Percentiles rank a stretch among this genome's conserved stretches.
Conservation (phyloP, 805 yeast genomes). For the Yamadazyma kitorensis region DNA sequence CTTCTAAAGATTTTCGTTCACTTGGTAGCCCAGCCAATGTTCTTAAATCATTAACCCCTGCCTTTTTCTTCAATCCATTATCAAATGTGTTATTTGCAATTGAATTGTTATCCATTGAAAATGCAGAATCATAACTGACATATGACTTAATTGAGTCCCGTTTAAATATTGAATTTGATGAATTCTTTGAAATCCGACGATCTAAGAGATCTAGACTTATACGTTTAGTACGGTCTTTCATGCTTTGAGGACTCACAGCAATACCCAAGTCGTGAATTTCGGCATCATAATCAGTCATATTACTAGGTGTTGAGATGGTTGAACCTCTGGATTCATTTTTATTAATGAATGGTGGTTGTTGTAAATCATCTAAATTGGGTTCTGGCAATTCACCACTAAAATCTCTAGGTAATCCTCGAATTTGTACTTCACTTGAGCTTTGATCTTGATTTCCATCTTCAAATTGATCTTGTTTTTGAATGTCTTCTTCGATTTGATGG, state of each 20-base stretch:
- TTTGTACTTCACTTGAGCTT: conserved; percentile 4
- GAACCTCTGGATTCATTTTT: conserved; percentile 11
- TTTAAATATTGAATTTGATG: conserved; percentile 32
- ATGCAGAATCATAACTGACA: conserved; percentile 58
- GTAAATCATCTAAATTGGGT: background rate
- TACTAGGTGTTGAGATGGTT: conserved; percentile 31
- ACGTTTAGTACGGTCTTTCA: conserved; percentile 18
- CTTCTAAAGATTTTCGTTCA: conserved; percentile 8
- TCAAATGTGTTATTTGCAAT: too few species aligned
- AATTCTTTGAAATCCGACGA: conserved; percentile 22
- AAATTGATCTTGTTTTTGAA: background rate
- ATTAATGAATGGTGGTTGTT: conserved; percentile 8
- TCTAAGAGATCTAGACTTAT: conserved; percentile 27
- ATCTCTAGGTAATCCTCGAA: conserved; percentile 1
- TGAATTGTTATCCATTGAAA: conserved; percentile 30
- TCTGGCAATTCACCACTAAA: conserved; percentile 1
- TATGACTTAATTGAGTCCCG: conserved; percentile 48
- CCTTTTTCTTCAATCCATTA: conserved; percentile 45
- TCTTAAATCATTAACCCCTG: conserved; percentile 48
- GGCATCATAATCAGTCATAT: conserved; percentile 36
- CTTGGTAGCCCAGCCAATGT: conserved; percentile 19
- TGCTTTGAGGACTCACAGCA: conserved; percentile 37
- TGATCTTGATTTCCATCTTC: background rate
- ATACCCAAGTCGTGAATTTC: conserved; percentile 44
- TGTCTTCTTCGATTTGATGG: background rate